Evolutionary conservation across 495 filamentous ascomycete genomes (phyloP).

Genomic region (Diplogelasinospora grovesii): DNA sequence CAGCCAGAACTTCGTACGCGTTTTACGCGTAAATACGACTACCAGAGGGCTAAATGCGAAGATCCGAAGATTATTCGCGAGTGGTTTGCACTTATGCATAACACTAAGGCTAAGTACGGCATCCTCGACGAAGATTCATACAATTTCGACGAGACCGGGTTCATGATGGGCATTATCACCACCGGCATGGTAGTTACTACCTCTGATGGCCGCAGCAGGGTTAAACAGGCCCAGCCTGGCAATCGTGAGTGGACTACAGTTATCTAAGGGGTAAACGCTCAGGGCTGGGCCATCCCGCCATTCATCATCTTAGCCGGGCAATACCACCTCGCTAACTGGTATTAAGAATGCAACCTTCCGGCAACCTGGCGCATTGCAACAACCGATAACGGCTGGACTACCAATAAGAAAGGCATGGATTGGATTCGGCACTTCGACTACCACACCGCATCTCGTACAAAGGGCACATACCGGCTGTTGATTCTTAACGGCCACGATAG

Average conservation of each 20-base stretch:
- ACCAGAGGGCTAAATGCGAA: background rate
- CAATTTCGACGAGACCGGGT: constrained; percentile 41
- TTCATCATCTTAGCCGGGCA: background rate
- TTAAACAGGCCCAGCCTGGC: constrained; percentile 24
- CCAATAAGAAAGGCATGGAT: constrained; percentile 19
- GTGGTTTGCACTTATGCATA: background rate
- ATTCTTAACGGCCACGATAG: constrained; percentile 29
- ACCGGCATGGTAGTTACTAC: constrained; percentile 25
- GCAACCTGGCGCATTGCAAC: constrained; percentile 21
- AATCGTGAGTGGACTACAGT: constrained; percentile 8
- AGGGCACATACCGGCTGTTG: constrained; percentile 21
- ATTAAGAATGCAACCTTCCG: constrained; percentile 2
- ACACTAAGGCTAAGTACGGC: background rate
- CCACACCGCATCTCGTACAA: constrained; percentile 15
- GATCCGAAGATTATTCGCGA: constrained; percentile 1
- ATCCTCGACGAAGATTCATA: constrained; percentile 12
- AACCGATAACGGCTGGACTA: constrained; percentile 29
- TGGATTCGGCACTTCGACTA: constrained; percentile 9
- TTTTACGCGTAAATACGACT: too few relatives aligned
- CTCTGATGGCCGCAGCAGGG: constrained; percentile 16
- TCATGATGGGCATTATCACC: constrained; percentile 32
- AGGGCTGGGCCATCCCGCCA: background rate
- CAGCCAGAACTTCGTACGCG: too few relatives aligned
- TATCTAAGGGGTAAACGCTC: background rate
- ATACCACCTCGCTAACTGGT: constrained; percentile 5